Base-by-base conservation (phyloP, 2,329 filamentous ascomycete species). In the Colletotrichum cuscutae region DNA sequence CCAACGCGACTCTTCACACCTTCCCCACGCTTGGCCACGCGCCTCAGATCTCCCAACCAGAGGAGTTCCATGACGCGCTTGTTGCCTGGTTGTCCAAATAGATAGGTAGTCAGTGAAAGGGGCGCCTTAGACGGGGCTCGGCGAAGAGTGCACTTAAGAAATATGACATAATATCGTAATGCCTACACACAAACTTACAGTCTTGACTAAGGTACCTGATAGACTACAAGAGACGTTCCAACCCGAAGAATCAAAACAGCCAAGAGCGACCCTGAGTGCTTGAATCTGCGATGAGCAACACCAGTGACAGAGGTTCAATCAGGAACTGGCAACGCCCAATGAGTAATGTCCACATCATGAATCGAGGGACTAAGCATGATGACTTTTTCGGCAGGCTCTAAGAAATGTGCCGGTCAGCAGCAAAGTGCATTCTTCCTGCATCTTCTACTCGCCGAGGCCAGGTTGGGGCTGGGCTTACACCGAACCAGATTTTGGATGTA, bases 11-110 rank as follows among this genome's bases (percentile, higher is more conserved):
- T 9, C 78, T 89, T 64, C 77, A 88, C 49, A 83, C 84, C 59
- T 89, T 89, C 74, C 78, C 82, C 0, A 81, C 84, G 30, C 75
- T 88, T 49, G 88, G 88, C 1, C 88, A 90, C 72, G 83, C 87
- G 46, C 87, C 88, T 15, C 88, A 89, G 75, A 86, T 89, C 65
- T 87, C 88, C 72, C 83, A 84, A 30, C 86, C 87, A 1, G 81
- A 81, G 3, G 78, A 75, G 46, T 89, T 88, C 73, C 85, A 89
- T 76, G 72, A 78, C n/a, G 83, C 82, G 5, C 71, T 89, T 71
- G 76, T 88, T 4, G 79, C 76, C 8, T 89, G 87, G 86, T 75
- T 89, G 15, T 71, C 71, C 2, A 65, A 46, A 19, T 72, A 64
- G 15, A 28, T 2, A 64, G 15, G 19, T 2, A 54, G 15, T 26